A percentile compares a stretch with the other conserved stretches of the same genome.
phyloP scores from a whole-genome alignment of 202 grass and related monocot species.

The Bolboschoenoplectus hybrid region DNA sequence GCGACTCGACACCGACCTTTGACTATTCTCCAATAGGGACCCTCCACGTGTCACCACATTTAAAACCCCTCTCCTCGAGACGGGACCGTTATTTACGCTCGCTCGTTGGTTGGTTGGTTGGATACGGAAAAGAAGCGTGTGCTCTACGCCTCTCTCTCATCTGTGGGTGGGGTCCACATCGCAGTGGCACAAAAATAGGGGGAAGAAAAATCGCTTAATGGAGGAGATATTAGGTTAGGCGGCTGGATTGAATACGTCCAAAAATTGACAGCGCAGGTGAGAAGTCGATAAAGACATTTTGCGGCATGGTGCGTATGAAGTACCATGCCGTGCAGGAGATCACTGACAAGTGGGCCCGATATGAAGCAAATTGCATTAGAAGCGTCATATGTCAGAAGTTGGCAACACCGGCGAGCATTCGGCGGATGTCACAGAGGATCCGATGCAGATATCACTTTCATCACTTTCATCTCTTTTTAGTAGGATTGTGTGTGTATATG shows the following conservation, averaged over 20 bases:
- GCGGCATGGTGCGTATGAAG: no score
- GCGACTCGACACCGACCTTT: conserved; percentile 21
- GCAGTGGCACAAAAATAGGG: neutral
- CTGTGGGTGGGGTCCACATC: neutral
- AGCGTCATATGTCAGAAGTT: neutral
- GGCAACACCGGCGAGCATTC: neutral
- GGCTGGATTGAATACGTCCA: conserved; percentile 16
- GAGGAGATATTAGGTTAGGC: neutral
- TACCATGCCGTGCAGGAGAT: neutral
- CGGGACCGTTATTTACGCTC: neutral
- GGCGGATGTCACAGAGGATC: neutral
- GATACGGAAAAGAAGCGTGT: neutral
- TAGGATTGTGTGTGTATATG: neutral
- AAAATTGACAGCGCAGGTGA: conserved; percentile 15
- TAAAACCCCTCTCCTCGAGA: neutral
- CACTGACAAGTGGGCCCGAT: neutral
- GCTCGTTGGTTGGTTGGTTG: neutral
- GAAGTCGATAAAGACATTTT: neutral
- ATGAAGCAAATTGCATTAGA: no score
- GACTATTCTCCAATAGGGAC: neutral
- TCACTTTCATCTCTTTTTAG: neutral
- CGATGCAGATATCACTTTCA: neutral
- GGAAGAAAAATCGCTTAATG: neutral
- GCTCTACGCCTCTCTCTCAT: neutral
- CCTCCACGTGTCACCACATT: conserved; percentile 1